Percentiles rank a stretch among this genome's conserved stretches.
Conservation (phyloP, 441 rosid genomes). For the Biscutella auriculata region DNA sequence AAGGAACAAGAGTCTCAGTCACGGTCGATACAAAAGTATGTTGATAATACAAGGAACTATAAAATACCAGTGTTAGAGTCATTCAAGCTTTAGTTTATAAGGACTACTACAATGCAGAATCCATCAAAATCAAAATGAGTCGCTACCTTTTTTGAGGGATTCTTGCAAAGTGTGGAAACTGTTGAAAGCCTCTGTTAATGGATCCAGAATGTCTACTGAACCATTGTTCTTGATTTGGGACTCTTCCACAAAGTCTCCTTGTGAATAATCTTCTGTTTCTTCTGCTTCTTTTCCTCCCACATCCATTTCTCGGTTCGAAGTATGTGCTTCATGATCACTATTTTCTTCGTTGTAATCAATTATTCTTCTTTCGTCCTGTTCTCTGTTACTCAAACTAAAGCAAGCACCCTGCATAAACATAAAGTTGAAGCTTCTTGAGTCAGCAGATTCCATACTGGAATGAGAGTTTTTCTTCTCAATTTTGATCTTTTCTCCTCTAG, state of each 20-base stretch:
- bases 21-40: background rate
- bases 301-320: slow-evolving; percentile 29
- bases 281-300: slow-evolving; percentile 19
- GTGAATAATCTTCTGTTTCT: slow-evolving; percentile 28
- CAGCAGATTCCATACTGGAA: slow-evolving; percentile 76
- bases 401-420: slow-evolving; percentile 58
- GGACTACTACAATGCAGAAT: background rate
- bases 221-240: slow-evolving; percentile 29
- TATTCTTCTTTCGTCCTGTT: slow-evolving; percentile 36
- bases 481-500: slow-evolving; percentile 72
- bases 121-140: background rate
- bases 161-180: slow-evolving; percentile 52
- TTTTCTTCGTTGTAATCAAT: slow-evolving; percentile 43
- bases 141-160: slow-evolving; percentile 59
- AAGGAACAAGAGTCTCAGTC: background rate
- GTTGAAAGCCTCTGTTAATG: slow-evolving; percentile 39
- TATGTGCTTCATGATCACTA: slow-evolving; percentile 37
- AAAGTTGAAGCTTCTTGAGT: slow-evolving; percentile 79
- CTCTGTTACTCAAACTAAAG: slow-evolving; percentile 41
- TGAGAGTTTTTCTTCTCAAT: slow-evolving; percentile 70
- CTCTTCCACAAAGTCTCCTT: slow-evolving; percentile 37
- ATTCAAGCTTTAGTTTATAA: background rate
- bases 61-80: background rate
- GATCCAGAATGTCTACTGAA: slow-evolving; percentile 31
- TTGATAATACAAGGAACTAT: background rate